Evolutionary conservation across 495 filamentous ascomycete species (phyloP), one percentile per base, ranked within the genome.

Genomic region (Pseudevernia furfuracea): DNA sequence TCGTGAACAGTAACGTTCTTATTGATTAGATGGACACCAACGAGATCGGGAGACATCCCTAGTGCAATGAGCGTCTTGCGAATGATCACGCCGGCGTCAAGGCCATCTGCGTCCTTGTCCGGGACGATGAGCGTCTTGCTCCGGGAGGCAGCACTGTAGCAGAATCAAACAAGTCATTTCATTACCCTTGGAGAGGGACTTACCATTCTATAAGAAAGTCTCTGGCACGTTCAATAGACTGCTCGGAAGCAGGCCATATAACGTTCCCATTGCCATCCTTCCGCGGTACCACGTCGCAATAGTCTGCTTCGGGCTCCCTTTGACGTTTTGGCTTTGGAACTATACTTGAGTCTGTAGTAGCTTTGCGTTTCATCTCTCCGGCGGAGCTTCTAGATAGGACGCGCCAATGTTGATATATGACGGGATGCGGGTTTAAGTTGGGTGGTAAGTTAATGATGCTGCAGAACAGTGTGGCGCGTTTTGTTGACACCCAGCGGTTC

Each of bases 31-130:
- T 85, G 81, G 17, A 79, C 77, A 9, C 76, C 67, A 44, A 86
- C 79, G n/a, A 76, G 69, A 39, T 71, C 58, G 3, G 72, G 66
- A 34, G 75, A 69, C 23, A 83, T 71, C 7, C 82, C 83, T 39
- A 87, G 76, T 9, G 77, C 63, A 4, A 76, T 64, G 10, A 87
- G 77, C 0, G 82, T 84, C 65, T 77, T 79, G 59, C 80, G 72
- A 17, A 87, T 67, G 28, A 86, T 85, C 1, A 79, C 81, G 3
- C 84, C 84, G 3, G 84, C 79, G 46, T 77, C 76, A 21, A 87
- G 73, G 8, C 84, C 84, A 71, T 87, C 84, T 28, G 81, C 81
- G 69, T 86, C 84, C 65, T 85, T 85, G 70, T 86, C 84, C 7
- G 84, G 84, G 4, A 83, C 75, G 32, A 87, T 78, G 52, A 86